Evolutionary conservation across 148 eudicot species (phyloP), one percentile per base, ranked within the genome.

Genomic region (Vaccinium macrocarpon): DNA sequence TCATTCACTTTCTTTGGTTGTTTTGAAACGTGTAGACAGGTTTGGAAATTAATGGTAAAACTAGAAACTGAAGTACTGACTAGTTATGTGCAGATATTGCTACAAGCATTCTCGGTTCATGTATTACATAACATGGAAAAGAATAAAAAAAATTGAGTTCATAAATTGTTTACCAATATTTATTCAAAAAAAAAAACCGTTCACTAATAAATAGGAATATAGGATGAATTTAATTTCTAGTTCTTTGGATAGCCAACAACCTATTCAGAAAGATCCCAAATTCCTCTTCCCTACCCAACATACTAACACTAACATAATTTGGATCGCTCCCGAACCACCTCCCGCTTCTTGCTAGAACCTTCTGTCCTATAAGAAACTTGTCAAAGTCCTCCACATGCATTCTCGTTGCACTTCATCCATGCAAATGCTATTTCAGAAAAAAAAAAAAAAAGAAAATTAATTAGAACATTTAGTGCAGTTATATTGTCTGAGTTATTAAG

Each of bases 271-370:
- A 88, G 85, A 90, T 82, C 18, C 92, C 88, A 76, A 93, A 94
- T 49, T 86, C 92, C 11, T 89, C 93, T 48, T 94, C 94, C 29
- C 72, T 90, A 23, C 93, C 87, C 84, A 96, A 48, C 99, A 94
- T 92, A 84, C 94, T 96, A 77, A 96, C 61, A 84, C 99, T 92
- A 56, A 86, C 87, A 83, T 82, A 86, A 74, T 88, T 93, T 0
- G 83, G 50, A 14, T 89, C 90, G 25, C 81, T 86, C 78, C 98
- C 99, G 38, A 94, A 96, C 16, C 89, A 88, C 72, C 46, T 80
- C 46, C 98, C 99, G 3, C 87, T 77, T 84, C 99, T 91, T n/a
- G 93, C 70, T 23, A 88, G 70, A 12, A 96, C 82, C 55, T 92
- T 91, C 19, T 90, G 88, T 35, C 79, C 87, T 82, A 78, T 84